These are phyloP conservation scores for Mollisiaceae sp. DNA, from an alignment of 2,329 filamentous ascomycete genomes.

Conservation along the genomic window DNA sequence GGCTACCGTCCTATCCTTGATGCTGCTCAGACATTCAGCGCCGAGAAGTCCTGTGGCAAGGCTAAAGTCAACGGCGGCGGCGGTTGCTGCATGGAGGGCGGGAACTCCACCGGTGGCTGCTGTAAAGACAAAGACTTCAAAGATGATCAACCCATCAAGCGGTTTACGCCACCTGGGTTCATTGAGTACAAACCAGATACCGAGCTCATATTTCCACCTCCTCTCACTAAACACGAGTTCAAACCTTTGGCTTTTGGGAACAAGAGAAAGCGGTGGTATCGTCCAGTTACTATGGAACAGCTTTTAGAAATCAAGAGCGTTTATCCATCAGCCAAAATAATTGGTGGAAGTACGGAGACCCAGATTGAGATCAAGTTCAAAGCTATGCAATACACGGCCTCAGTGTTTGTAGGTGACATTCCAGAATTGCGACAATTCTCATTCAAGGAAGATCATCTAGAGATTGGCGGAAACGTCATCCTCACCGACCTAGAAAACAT, in stretches of 20 bases:
- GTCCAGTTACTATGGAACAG: slow-evolving; percentile 85
- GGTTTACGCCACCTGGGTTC: slow-evolving; percentile 86
- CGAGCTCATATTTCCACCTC: slow-evolving; percentile 91
- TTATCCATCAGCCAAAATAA: slow-evolving; percentile 87
- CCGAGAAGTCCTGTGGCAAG: slow-evolving; percentile 53
- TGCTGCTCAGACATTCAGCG: slow-evolving; percentile 86
- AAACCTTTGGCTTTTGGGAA: slow-evolving; percentile 88
- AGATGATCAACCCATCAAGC: slow-evolving; percentile 61
- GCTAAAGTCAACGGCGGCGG: slow-evolving; percentile 54
- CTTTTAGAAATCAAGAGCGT: slow-evolving; percentile 88
- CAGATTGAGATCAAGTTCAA: slow-evolving; percentile 99
- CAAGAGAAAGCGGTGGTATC: slow-evolving; percentile 92
- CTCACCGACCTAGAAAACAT: slow-evolving; percentile 90
- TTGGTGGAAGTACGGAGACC: slow-evolving; percentile 94
- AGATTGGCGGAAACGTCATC: slow-evolving; percentile 91
- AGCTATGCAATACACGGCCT: slow-evolving; percentile 85
- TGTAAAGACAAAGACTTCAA: slow-evolving; percentile 67
- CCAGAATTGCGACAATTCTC: slow-evolving; percentile 82
- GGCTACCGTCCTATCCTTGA: slow-evolving; percentile 94
- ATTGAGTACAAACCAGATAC: slow-evolving; percentile 95
- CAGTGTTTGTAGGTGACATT: slow-evolving; percentile 93
- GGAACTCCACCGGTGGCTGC: slow-evolving; percentile 59
- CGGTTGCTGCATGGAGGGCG: slow-evolving; percentile 75
- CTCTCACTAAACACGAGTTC: slow-evolving; percentile 81
- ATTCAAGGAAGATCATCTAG: slow-evolving; percentile 81